Base-by-base conservation (phyloP, 371 early-diverging fungal genomes). In the Rhizopus sp. region DNA sequence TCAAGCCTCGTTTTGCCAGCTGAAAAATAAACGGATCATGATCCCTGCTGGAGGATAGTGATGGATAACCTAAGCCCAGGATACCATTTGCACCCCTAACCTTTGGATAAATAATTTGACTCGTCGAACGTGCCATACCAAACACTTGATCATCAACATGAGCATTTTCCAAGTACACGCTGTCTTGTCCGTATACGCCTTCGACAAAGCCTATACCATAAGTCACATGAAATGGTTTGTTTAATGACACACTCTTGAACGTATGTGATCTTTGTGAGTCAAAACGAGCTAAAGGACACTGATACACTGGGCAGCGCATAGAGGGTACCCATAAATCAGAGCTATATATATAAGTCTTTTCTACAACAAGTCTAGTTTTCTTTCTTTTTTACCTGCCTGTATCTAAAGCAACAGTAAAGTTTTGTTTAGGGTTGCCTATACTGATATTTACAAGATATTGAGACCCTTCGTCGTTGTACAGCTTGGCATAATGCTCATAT, bases 311-410 rank as follows among this genome's bases (percentile, higher is more conserved):
- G 39, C 69, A 68, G 13, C 17, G 10, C 8, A 44, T 50, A 0
- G 55, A 57, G 48, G 69, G 69, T 4, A 68, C 42, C 69, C 69
- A 68, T 15, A 68, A 29, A 58, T 68, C 69, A 46, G 65, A 38
- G 33, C 64, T 64, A 40, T 6, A 33, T 7, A 23, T 23, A 23
- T 23, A 23, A 23, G 39, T 8, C 39, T 38, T 13, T 38, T 38
- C 39, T 10, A 38, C 39, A 38, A 13, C 2, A 13, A 13, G 39
- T 38, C 10, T 3, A n/a, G 8, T 8, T 47, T 23, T 23, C 23
- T 23, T 23, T 23, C 23, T 2, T 23, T 23, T 12, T 31, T 58
- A 51, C 45, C 64, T 64, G 39, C 66, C 66, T 9, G 66, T 65
- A 17, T 65, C 66, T 17, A 65, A 44, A 9, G 66, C 48, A 1